Percentiles rank a stretch among this genome's conserved stretches.
phyloP scores from a whole-genome alignment of 345 rosid genomes.

The Ceriops tagal region DNA sequence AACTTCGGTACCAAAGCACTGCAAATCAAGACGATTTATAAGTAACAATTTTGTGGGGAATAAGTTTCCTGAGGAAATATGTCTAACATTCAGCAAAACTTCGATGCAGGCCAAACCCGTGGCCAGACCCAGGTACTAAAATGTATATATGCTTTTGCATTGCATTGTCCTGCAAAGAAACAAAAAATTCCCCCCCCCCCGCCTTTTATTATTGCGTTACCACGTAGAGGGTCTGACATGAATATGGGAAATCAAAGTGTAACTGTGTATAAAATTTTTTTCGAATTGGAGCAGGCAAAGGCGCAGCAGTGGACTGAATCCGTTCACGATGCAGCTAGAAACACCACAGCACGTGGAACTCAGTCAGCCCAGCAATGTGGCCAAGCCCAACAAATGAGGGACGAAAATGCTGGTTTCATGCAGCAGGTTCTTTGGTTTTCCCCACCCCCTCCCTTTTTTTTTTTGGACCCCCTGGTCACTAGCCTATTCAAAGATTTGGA shows the following conservation, averaged over 20 bases:
- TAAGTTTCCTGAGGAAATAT: not conserved
- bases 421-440: slow-evolving; percentile 12
- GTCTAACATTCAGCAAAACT: slow-evolving; percentile 18
- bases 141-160: too few relatives aligned
- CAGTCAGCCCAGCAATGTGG: not conserved
- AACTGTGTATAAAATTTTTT: not conserved
- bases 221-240: too few relatives aligned
- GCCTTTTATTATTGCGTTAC: too few relatives aligned
- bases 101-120: slow-evolving; percentile 15
- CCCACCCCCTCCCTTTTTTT: too few relatives aligned
- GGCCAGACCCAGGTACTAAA: slow-evolving; percentile 5
- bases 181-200: too few relatives aligned
- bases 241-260: too few relatives aligned
- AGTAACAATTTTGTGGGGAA: too few relatives aligned
- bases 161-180: too few relatives aligned
- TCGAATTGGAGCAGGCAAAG: not conserved
- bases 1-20: too few relatives aligned
- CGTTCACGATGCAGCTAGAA: slow-evolving; percentile 10
- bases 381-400: slow-evolving; percentile 7
- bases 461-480: too few relatives aligned
- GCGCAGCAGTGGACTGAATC: not conserved
- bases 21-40: too few relatives aligned
- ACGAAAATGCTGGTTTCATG: slow-evolving; percentile 12
- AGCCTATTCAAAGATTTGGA: too few relatives aligned
- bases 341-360: not conserved